These are phyloP conservation scores for Mariannaea elegans DNA, from an alignment of 2,329 filamentous ascomycete genomes.

Conservation along the genomic window DNA sequence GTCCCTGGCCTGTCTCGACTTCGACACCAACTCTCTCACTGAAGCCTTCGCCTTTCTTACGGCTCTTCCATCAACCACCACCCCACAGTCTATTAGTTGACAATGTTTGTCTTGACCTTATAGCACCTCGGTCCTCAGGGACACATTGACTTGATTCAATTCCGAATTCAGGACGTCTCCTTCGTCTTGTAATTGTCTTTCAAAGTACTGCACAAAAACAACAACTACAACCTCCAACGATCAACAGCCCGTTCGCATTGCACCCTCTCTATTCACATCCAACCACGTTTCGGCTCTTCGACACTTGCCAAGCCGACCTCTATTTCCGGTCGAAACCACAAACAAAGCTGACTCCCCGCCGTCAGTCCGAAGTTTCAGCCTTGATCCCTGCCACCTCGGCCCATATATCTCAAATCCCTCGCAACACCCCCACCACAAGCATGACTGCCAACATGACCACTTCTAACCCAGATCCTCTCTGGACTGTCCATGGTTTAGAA, in stretches of 20 bases:
- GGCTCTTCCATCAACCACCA: constrained; percentile 24
- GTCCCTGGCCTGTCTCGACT: constrained; percentile 34
- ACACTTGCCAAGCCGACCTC: constrained; percentile 14
- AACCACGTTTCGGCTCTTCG: background rate
- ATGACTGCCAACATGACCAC: constrained; percentile 47
- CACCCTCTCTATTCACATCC: background rate
- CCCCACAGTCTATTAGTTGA: constrained; percentile 36
- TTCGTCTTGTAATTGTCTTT: background rate
- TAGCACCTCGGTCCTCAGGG: constrained; percentile 51
- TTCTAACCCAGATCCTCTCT: constrained; percentile 42
- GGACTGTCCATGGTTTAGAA: constrained; percentile 55
- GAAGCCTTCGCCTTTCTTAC: constrained; percentile 18
- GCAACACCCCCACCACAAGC: constrained; percentile 48
- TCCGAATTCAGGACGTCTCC: constrained; percentile 26
- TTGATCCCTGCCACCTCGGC: constrained; percentile 25
- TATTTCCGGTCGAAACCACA: constrained; percentile 8
- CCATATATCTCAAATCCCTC: constrained; percentile 28
- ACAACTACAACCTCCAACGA: background rate
- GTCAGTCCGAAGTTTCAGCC: constrained; percentile 7
- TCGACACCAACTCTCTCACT: constrained; percentile 30
- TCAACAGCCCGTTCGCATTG: background rate
- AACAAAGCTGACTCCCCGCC: constrained; percentile 3
- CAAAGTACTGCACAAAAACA: background rate
- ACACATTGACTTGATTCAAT: constrained; percentile 36
- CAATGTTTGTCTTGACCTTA: constrained; percentile 47